Evolutionary conservation across 78 protist species (phyloP).

Genomic region (Mastigamoeba balamuthi): DNA sequence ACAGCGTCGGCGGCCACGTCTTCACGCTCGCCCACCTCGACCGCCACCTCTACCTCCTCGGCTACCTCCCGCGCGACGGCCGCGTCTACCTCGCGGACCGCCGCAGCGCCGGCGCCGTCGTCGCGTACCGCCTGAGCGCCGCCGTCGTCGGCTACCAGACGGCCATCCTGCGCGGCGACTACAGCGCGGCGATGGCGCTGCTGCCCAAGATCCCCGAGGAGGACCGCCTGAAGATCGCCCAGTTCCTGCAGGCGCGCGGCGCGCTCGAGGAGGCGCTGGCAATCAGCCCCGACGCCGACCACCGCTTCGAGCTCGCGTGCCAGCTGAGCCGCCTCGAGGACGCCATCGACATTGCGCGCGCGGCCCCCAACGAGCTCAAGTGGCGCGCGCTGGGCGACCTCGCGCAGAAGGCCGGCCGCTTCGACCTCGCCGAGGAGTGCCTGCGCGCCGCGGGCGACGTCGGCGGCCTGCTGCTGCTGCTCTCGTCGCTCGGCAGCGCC

Average conservation of each 20-base stretch:
- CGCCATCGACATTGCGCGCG: conserved; percentile 57
- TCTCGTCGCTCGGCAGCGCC: conserved; percentile 37
- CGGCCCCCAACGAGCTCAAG: conserved; percentile 38
- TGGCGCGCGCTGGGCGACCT: conserved; percentile 81
- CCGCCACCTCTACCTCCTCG: conserved; percentile 42
- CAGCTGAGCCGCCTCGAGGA: conserved; percentile 57
- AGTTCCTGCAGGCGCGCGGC: conserved; percentile 79
- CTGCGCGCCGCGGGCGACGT: conserved; percentile 60
- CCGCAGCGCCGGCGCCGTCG: conserved; percentile 2
- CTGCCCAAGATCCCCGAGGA: conserved; percentile 66
- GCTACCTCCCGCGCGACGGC: conserved; percentile 73
- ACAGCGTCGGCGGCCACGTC: conserved; percentile 87
- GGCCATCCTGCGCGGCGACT: conserved; percentile 73
- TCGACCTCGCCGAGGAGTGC: conserved; percentile 74
- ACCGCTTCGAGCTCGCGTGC: conserved; percentile 85
- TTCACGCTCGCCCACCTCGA: conserved; percentile 79
- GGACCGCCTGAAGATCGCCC: conserved; percentile 71
- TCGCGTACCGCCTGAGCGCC: conserved; percentile 37
- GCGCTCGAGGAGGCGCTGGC: conserved; percentile 68
- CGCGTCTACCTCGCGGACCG: conserved; percentile 79
- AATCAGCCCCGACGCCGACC: conserved; percentile 80
- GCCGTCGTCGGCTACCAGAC: conserved; percentile 85
- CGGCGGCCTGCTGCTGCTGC: conserved; percentile 68
- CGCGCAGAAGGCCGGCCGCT: conserved; percentile 23
- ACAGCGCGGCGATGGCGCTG: conserved; percentile 51